phyloP scores from a whole-genome alignment of 768 basidiomycete species.

The Hygrophoropsis aurantiaca region DNA sequence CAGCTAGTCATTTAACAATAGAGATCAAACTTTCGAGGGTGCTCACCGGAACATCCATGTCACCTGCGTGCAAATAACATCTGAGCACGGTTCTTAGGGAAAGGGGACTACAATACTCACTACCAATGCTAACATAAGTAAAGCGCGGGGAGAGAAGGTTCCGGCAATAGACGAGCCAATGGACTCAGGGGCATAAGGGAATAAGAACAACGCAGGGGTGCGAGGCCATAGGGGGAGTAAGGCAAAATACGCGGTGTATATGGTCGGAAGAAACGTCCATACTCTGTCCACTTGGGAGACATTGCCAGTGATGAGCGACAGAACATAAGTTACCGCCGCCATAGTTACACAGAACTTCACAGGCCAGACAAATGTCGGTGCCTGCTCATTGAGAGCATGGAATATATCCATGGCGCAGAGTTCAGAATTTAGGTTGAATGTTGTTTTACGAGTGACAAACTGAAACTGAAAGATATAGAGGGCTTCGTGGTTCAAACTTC shows the following conservation, averaged over 20 bases:
- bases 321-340: constrained; percentile 51
- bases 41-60: constrained; percentile 62
- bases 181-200: constrained; percentile 56
- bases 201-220: constrained; percentile 34
- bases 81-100: background rate
- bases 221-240: constrained; percentile 63
- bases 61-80: constrained; percentile 24
- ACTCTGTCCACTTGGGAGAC: constrained; percentile 87
- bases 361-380: constrained; percentile 56
- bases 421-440: no score
- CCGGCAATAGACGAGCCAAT: constrained; percentile 30
- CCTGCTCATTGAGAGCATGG: constrained; percentile 12
- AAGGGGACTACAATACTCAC: constrained; percentile 34
- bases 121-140: constrained; percentile 72
- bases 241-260: constrained; percentile 83
- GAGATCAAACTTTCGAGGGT: background rate
- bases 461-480: no score
- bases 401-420: constrained; percentile 15
- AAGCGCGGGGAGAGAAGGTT: constrained; percentile 69
- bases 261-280: constrained; percentile 75
- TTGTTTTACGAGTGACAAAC: no score
- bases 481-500: no score
- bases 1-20: no score
- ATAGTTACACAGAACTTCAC: constrained; percentile 55
- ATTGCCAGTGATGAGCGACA: constrained; percentile 71